Conservation (phyloP, 208 protist genomes). For the Wallacemonas sp. region DNA sequence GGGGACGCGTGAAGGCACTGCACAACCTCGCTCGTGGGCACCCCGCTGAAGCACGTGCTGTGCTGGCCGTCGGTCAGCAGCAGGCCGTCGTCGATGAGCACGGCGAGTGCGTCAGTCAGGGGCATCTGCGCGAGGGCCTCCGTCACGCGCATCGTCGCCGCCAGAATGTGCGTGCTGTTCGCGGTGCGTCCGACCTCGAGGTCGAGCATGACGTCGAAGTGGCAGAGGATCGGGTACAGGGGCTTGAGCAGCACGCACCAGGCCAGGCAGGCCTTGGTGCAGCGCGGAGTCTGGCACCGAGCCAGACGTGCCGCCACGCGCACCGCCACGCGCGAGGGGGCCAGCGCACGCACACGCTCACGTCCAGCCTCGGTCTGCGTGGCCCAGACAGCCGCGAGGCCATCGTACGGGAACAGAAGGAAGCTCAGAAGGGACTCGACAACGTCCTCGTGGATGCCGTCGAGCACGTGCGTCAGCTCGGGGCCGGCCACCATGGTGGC, state of each 20-base stretch:
- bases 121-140: slow-evolving; percentile 32
- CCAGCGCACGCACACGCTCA: slow-evolving; percentile 3
- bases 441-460: slow-evolving; percentile 29
- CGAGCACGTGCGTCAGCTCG: slow-evolving; percentile 38
- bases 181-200: slow-evolving; percentile 49
- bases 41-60: slow-evolving; percentile 13
- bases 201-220: slow-evolving; percentile 63
- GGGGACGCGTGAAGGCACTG: slow-evolving; percentile 18
- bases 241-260: slow-evolving; percentile 61
- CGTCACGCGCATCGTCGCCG: slow-evolving; percentile 38
- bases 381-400: not conserved
- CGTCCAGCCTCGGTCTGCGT: not conserved
- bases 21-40: slow-evolving; percentile 1
- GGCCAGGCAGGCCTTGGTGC: slow-evolving; percentile 38
- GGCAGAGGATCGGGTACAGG: slow-evolving; percentile 62
- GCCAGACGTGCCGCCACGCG: slow-evolving; percentile 48
- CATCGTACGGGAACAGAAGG: slow-evolving; percentile 9
- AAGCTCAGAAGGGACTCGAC: slow-evolving; percentile 40
- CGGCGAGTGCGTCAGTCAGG: slow-evolving; percentile 18
- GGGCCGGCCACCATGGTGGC: slow-evolving; percentile 57
- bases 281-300: slow-evolving; percentile 38
- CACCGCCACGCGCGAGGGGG: slow-evolving; percentile 27
- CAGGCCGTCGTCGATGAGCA: slow-evolving; percentile 34
- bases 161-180: slow-evolving; percentile 36
- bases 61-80: slow-evolving; percentile 30